Evolutionary conservation across 2,329 filamentous ascomycete genomes (phyloP).

Genomic region (Phaeophleospora eucalypticola): DNA sequence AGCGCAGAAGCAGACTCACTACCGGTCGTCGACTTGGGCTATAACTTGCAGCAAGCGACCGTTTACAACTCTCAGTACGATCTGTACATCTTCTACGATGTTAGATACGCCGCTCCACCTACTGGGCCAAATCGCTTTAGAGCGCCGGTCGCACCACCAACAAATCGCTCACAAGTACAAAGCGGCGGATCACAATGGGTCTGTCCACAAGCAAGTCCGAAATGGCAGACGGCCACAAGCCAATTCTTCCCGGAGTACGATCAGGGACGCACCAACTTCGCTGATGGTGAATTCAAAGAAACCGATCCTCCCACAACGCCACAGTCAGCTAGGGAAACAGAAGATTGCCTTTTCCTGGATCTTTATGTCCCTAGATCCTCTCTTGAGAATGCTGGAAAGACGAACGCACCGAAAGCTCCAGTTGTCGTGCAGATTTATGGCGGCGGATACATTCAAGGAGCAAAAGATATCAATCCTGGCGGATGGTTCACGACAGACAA

Average conservation of each 20-base stretch:
- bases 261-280: slow-evolving; percentile 11
- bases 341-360: slow-evolving; percentile 41
- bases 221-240: slow-evolving; percentile 40
- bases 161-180: slow-evolving; percentile 45
- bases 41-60: slow-evolving; percentile 49
- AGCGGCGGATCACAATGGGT: slow-evolving; percentile 41
- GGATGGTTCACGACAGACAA: slow-evolving; percentile 9
- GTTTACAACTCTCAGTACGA: slow-evolving; percentile 37
- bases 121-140: slow-evolving; percentile 49
- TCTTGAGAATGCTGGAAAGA: slow-evolving; percentile 28
- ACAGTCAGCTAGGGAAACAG: slow-evolving; percentile 29
- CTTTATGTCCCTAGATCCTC: slow-evolving; percentile 35
- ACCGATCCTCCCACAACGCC: slow-evolving; percentile 8
- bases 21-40: slow-evolving; percentile 51
- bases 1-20: slow-evolving; percentile 18
- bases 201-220: slow-evolving; percentile 44
- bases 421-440: slow-evolving; percentile 42
- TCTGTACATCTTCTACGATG: slow-evolving; percentile 50
- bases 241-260: slow-evolving; percentile 33
- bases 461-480: slow-evolving; percentile 8
- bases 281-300: slow-evolving; percentile 15
- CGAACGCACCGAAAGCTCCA: slow-evolving; percentile 36
- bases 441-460: slow-evolving; percentile 31
- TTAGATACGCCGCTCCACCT: slow-evolving; percentile 54
- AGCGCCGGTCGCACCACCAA: slow-evolving; percentile 38